Evolutionary conservation across 1,284 basidiomycete genomes (phyloP), one percentile per base, ranked within the genome.

Genomic region (Sporisorium exsertum): DNA sequence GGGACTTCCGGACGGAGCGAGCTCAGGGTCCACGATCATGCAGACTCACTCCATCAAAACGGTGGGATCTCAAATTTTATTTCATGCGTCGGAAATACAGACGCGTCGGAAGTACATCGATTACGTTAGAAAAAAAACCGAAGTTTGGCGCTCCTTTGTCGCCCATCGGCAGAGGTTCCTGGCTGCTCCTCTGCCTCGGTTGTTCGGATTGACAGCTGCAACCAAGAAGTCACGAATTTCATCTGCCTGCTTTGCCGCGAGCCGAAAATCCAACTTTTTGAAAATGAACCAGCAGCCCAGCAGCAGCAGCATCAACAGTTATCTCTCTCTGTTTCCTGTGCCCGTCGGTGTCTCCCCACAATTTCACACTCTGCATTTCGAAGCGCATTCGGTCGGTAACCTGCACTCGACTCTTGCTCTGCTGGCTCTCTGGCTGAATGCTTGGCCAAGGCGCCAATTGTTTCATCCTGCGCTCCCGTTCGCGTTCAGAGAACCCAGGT

Each of bases 161-260:
- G 40, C 45, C 26, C 24, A 47, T 47, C 45, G 22, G 45, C 45
- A 40, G 37, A 18, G 37, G 35, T 15, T 37, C 35, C 20, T 46
- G 43, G 13, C 43, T 43, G 42, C 15, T n/a, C 2, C 15, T 37
- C 37, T 15, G 15, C 10, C 49, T 51, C 49, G 32, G 20, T 35
- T 52, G 50, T 20, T 16, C 8, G 15, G 13, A 33, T 35, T 52
- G 50, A 52, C 50, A 52, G 50, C 32, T 52, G 50, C 50, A 20
- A 12, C 24, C 3, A 24, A 32, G n/a, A 29, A 50, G 26, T 6
- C 27, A 33, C 47, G 27, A 16, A n/a, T 50, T 50, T 50, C 47
- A 33, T 50, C 47, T 50, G 27, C 47, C 26, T 29, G 26, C 26
- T 26, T 13, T 40, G 37, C 32, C n/a, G n/a, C n/a, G n/a, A n/a